Conservation (phyloP, 2,329 filamentous ascomycete genomes). For the Cylindrodendrum hubeiense region DNA sequence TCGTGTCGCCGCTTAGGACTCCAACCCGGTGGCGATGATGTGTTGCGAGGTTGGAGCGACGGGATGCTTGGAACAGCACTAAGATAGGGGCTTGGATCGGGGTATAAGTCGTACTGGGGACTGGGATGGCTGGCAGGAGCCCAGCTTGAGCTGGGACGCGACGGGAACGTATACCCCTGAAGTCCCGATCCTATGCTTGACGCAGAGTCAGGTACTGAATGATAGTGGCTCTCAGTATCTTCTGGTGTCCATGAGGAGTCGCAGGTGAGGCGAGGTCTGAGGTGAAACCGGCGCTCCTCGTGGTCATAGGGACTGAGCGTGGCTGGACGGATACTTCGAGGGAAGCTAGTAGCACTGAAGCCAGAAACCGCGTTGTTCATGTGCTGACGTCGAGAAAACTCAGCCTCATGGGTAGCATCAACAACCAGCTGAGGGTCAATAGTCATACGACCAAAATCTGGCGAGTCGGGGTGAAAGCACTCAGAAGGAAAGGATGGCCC, state of each 20-base stretch:
- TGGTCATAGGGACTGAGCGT: constrained; percentile 22
- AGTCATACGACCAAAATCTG: constrained; percentile 75
- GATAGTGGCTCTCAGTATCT: constrained; percentile 33
- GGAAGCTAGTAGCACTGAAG: constrained; percentile 35
- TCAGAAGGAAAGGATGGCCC: constrained; percentile 81
- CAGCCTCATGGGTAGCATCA: constrained; percentile 63
- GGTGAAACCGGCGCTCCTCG: constrained; percentile 33
- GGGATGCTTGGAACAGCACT: constrained; percentile 38
- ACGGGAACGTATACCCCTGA: constrained; percentile 42
- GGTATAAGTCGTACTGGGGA: constrained; percentile 35
- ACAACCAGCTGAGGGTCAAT: constrained; percentile 70
- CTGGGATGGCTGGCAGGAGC: constrained; percentile 26
- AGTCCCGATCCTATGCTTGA: constrained; percentile 45
- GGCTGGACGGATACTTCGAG: constrained; percentile 31
- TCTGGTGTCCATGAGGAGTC: constrained; percentile 38
- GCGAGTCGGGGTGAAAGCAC: constrained; percentile 75
- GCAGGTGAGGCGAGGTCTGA: constrained; percentile 40
- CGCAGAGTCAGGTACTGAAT: constrained; percentile 43
- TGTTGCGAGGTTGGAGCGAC: constrained; percentile 24
- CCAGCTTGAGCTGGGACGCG: constrained; percentile 41
- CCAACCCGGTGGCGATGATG: constrained; percentile 27
- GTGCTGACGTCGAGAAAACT: constrained; percentile 36
- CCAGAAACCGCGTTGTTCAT: constrained; percentile 22
- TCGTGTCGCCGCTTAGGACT: constrained; percentile 39
- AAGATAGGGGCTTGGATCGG: constrained; percentile 32